These are phyloP conservation scores for Picochlorum sp. DNA, from an alignment of 139 green algal species.

Conservation along the genomic window DNA sequence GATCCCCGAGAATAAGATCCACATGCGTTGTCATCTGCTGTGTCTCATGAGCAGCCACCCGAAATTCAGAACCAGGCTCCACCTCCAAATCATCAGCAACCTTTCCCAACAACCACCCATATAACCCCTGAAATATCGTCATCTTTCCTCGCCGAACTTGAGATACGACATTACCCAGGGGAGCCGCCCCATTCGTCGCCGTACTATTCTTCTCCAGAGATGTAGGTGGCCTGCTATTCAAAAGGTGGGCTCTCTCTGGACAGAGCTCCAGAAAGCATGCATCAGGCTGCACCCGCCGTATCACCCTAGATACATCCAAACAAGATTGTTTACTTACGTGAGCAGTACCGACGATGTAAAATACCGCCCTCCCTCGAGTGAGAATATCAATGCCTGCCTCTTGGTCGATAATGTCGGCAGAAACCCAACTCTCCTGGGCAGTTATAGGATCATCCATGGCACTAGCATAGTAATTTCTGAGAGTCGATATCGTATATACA, in stretches of 20 bases:
- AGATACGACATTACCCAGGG: conserved; percentile 11
- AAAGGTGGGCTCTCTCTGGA: conserved; percentile 10
- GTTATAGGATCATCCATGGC: no score
- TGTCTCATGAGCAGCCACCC: conserved; percentile 45
- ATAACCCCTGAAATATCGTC: conserved; percentile 41
- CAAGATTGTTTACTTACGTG: conserved; percentile 21
- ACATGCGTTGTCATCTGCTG: conserved; percentile 20
- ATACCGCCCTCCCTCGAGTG: neutral
- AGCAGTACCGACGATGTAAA: conserved; percentile 29
- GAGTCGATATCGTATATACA: no score
- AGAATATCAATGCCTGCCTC: no score
- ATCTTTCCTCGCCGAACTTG: conserved; percentile 13
- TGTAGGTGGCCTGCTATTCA: conserved; percentile 4
- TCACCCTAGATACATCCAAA: conserved; percentile 16
- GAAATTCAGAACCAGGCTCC: conserved; percentile 49
- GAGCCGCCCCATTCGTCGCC: neutral
- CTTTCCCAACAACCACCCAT: conserved; percentile 39
- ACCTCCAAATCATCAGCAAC: conserved; percentile 39
- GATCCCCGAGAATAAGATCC: conserved; percentile 44
- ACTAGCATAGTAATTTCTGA: no score
- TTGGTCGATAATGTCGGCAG: no score
- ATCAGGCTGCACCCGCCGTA: conserved; percentile 13
- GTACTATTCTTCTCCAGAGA: conserved; percentile 16
- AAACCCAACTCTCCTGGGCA: no score
- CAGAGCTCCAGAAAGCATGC: conserved; percentile 31